Evolutionary conservation across 306 rosid species (phyloP), one percentile per base, ranked within the genome.

Genomic region (Gynostemma pentaphyllum): DNA sequence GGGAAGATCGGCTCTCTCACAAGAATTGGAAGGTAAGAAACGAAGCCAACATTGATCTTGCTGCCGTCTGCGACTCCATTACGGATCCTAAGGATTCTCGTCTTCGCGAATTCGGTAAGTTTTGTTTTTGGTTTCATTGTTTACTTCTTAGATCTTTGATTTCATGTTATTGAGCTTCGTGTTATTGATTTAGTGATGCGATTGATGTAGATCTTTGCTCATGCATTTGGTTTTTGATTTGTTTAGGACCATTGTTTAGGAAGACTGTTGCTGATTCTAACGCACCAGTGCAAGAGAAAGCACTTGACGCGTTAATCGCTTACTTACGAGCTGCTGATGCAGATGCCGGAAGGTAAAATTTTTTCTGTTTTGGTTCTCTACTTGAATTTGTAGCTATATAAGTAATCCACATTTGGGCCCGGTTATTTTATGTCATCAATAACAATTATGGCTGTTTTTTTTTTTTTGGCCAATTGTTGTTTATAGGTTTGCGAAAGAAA

Each of bases 1-100:
- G 97, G 97, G 99, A 94, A 68, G 99, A 89, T 94, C 95, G 99
- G 45, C 73, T 94, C 21, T 71, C 72, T 11, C 97, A 94, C 76
- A 94, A 94, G 91, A 94, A 85, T 78, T 94, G 99, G 99, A 94
- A 94, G 85, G 99, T 94, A 2, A 78, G 99, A 51, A 89, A 81
- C 46, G 99, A 94, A 75, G 99, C 97, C 4, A 94, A 89, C 61
- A 74, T 86, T 56, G 99, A 94, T 76, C 79, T 94, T 80, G 90
- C 90, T 1, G 76, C 95, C 7, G 72, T 94, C 14, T 94, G 90
- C 50, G 97, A 89, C 82, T 94, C 99, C 77, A 89, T 94, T 28
- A 10, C 95, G 79, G 99, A 94, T 80, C 99, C 99, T 11, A 94
- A 94, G 79, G 99, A 89, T 77, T 23, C 79, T 64, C 95, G 99